phyloP scores from a whole-genome alignment of 495 filamentous ascomycete genomes.

The Penicillium lividum region DNA sequence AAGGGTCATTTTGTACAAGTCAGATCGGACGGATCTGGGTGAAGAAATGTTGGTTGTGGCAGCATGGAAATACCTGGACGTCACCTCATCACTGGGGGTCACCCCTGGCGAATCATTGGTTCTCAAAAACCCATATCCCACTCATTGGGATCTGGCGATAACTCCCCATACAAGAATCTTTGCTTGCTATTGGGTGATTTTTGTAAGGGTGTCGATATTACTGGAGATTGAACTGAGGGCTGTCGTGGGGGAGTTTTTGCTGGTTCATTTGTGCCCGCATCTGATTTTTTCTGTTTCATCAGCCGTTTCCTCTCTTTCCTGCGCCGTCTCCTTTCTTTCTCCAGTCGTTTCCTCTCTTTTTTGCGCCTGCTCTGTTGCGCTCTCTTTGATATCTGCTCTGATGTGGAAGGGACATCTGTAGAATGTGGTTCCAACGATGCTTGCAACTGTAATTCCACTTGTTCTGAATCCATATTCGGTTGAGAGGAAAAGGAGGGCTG shows the following conservation, averaged over 20 bases:
- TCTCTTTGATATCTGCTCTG: background rate
- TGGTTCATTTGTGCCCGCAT: background rate
- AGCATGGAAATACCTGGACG: slow-evolving; percentile 40
- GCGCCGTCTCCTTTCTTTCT: background rate
- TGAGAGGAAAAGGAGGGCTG: background rate
- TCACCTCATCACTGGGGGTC: slow-evolving; percentile 44
- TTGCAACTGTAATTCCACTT: no score
- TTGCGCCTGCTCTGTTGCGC: background rate
- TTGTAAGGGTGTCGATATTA: background rate
- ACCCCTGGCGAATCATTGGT: slow-evolving; percentile 42
- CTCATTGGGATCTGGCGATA: slow-evolving; percentile 19
- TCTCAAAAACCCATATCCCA: slow-evolving; percentile 43
- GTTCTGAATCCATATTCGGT: background rate
- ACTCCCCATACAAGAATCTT: background rate
- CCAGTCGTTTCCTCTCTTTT: background rate
- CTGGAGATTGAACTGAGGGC: background rate
- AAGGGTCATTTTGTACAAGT: slow-evolving; percentile 4
- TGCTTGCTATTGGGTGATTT: background rate
- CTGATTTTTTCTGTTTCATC: background rate
- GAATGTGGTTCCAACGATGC: background rate
- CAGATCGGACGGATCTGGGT: background rate
- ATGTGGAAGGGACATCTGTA: background rate
- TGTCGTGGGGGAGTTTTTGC: background rate
- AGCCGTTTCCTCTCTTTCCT: background rate
- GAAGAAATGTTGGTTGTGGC: background rate